Evolutionary conservation across 163 green algal genomes (phyloP), one percentile per base, ranked within the genome.

Genomic region (Scenedesmus sp.): DNA sequence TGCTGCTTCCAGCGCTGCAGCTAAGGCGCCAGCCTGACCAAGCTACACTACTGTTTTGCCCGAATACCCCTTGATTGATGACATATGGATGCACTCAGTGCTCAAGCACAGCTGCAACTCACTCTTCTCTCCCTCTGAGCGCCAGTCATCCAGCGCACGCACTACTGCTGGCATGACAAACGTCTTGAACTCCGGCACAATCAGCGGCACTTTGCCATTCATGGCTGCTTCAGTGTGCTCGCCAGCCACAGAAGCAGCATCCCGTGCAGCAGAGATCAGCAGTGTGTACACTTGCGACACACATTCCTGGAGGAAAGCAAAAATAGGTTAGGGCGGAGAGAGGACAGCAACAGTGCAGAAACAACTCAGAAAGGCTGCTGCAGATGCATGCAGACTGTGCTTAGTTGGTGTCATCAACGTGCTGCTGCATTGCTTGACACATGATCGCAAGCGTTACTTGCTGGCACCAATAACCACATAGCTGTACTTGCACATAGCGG

Each of bases 121-220:
- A 96, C 95, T 96, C 83, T 96, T 94, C 90, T 97, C 94, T 10
- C 95, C 97, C 79, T 99, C 96, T 18, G 94, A 83, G 84, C 96
- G 95, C 97, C 97, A 99, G 35, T 97, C 95, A 56, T 98, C 97
- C 92, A 99, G 92, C 30, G 96, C 97, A 16, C 89, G 81, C n/a
- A 94, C 91, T 20, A 96, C 95, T 35, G 96, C 95, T 35, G 94
- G 89, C 92, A 98, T 97, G 76, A 98, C 93, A 26, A 97, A 95
- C 72, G 95, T 96, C 93, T 98, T 97, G 94, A 99, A 98, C 86
- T 95, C 95, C 56, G 96, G 97, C 89, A 99, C 95, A 49, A 94
- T 92, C 83, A 98, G 94, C 44, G 96, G 95, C 89, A 97, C 94
- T 65, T 95, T 93, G 44, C 94, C 94, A 68, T 93, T 94, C 35